Base-by-base conservation (phyloP, 2,329 filamentous ascomycete species). In the Leptographium wingfieldii region DNA sequence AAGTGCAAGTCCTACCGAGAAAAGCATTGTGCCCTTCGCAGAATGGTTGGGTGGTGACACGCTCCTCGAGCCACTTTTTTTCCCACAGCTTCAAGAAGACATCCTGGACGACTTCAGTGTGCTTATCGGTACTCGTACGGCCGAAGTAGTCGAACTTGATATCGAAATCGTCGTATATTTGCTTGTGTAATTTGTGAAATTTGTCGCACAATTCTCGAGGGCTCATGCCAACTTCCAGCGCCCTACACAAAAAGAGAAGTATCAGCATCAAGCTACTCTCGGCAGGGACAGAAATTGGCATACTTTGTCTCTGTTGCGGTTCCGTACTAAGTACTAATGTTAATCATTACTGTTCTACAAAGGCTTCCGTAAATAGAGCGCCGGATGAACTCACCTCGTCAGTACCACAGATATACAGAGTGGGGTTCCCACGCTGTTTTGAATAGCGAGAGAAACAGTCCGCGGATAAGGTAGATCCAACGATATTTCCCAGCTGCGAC, bases 131-230 rank as follows among this genome's bases (percentile, higher is more conserved):
- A 3, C 92, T 90, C 5, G 94, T 97, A 62, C 92, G 87, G 63
- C 92, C 94, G 70, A 97, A 99, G 73, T 92, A 86, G 74, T 97
- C 92, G 70, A 97, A 97, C 61, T 82, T 85, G 69, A 97, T 92
- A 69, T 91, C 84, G 76, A 99, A 99, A 90, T 92, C 96, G 72
- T 95, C 83, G 74, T 96, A 97, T 64, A 96, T 87, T 55, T 88
- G 88, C 67, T 90, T 85, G 74, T 96, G 92, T 62, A 95, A 84
- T 68, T 83, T 84, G 75, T 94, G 88, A 77, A 95, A 96, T 76
- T 96, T 94, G 74, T 89, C 84, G 76, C 92, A 96, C 7, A 97
- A 84, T 70, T 61, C 91, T 80, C 69, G 88, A 78, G 49, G 92
- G 88, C 25, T 86, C 64, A 90, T 78, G 14, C 86, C 86, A 70